These are phyloP conservation scores for Colletotrichum sidae DNA, from an alignment of 2,329 filamentous ascomycete species.

Conservation along the genomic window DNA sequence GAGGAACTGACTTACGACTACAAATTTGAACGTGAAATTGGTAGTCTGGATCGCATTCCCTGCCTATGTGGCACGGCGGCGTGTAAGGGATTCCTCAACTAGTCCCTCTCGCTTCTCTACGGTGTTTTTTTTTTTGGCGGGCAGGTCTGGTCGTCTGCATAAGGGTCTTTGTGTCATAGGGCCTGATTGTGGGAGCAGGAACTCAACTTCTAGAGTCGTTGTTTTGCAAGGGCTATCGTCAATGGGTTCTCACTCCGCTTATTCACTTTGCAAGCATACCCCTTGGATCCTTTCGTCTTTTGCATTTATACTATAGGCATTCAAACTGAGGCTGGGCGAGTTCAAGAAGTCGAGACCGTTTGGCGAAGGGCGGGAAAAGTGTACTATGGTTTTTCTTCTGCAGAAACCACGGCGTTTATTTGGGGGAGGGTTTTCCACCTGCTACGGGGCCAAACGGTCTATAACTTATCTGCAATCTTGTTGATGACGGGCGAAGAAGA, in stretches of 20 bases:
- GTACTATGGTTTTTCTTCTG: slow-evolving; percentile 29
- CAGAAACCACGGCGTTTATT: slow-evolving; percentile 3
- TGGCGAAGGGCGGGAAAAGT: slow-evolving; percentile 28
- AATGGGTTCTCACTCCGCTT: slow-evolving; percentile 23
- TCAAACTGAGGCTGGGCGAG: slow-evolving; percentile 25
- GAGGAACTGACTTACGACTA: slow-evolving; percentile 99
- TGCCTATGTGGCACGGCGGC: slow-evolving; percentile 96
- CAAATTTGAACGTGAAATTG: slow-evolving; percentile 98
- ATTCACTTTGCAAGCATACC: slow-evolving; percentile 36
- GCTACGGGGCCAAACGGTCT: slow-evolving; percentile 3
- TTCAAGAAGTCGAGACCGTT: slow-evolving; percentile 26
- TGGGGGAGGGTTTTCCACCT: slow-evolving; percentile 7
- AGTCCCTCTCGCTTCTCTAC: slow-evolving; percentile 42
- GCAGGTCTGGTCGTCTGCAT: slow-evolving; percentile 20
- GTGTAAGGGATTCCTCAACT: slow-evolving; percentile 99
- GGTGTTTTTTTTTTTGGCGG: slow-evolving; percentile 32
- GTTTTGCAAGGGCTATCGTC: slow-evolving; percentile 13
- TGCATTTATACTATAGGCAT: slow-evolving; percentile 38
- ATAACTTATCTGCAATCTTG: not conserved
- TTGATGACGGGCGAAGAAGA: not conserved
- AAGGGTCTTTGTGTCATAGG: slow-evolving; percentile 17
- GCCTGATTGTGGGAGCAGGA: slow-evolving; percentile 29
- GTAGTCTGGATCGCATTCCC: slow-evolving; percentile 93
- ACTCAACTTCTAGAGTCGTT: slow-evolving; percentile 27
- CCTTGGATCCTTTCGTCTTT: slow-evolving; percentile 36